These are phyloP conservation scores for Kockovaella imperatae DNA, from an alignment of 768 basidiomycete species.

Conservation along the genomic window DNA sequence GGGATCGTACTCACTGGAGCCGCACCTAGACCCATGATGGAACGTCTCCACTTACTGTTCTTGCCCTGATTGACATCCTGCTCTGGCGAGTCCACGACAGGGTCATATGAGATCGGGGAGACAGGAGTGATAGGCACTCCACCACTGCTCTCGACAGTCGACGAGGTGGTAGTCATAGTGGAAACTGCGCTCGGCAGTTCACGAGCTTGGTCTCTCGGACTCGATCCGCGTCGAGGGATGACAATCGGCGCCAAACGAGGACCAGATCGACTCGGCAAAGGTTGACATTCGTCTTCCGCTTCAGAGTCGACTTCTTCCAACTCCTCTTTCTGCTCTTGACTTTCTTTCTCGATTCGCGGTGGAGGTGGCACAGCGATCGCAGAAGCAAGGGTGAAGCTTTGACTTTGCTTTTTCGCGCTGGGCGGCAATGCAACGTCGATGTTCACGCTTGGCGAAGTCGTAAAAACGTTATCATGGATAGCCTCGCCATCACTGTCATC, in stretches of 20 bases:
- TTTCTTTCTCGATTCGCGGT: neutral
- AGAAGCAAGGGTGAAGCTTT: too few relatives aligned
- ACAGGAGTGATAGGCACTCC: neutral
- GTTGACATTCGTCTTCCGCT: neutral
- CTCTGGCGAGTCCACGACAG: neutral
- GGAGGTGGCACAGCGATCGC: too few relatives aligned
- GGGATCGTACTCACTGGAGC: slow-evolving; percentile 1
- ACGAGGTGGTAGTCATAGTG: neutral
- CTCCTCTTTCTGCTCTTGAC: slow-evolving; percentile 13
- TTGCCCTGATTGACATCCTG: slow-evolving; percentile 3
- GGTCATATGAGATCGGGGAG: neutral
- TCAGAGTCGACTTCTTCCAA: slow-evolving; percentile 1
- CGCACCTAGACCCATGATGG: slow-evolving; percentile 25
- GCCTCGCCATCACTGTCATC: neutral
- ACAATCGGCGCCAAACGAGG: neutral
- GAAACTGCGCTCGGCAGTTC: neutral
- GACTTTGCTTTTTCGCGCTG: neutral
- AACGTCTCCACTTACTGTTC: slow-evolving; percentile 22
- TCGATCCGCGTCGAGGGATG: neutral
- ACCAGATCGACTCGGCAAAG: neutral
- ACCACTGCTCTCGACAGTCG: neutral
- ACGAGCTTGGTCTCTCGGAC: neutral
- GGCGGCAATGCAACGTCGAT: slow-evolving; percentile 1
- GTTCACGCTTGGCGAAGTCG: neutral
- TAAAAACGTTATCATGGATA: neutral